Evolutionary conservation across 2,329 filamentous ascomycete species (phyloP), one percentile per base, ranked within the genome.

Genomic region (Saccharata proteae): DNA sequence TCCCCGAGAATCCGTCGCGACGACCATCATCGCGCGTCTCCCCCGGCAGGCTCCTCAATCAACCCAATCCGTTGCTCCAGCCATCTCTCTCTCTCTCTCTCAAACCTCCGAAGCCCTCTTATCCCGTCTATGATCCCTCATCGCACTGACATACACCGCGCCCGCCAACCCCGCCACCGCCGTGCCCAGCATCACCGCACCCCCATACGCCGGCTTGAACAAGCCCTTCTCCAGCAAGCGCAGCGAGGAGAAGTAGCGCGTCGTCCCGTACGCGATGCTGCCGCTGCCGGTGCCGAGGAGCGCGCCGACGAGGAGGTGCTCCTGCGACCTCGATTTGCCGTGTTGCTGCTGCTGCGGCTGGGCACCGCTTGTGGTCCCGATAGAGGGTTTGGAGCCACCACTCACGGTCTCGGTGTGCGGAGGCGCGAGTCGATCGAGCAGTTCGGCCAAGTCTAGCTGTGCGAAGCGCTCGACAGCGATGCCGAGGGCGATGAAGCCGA

Each of bases 401-500:
- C n/a, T n/a, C n/a, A n/a, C n/a, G n/a, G n/a, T n/a, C n/a, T n/a
- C n/a, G n/a, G n/a, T n/a, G n/a, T n/a, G n/a, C n/a, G n/a, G n/a
- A n/a, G n/a, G n/a, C n/a, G n/a, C n/a, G n/a, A n/a, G n/a, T n/a
- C n/a, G n/a, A n/a, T n/a, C n/a, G 39, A 25, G 43, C 37, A 32
- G 46, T 37, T 42, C 49, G 35, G 37, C 43, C 30, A 48, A 45
- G 38, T 66, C 62, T 29, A 68, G 52, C 38, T 62, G 61, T 33
- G 59, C 57, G 32, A 69, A 58, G 17, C 33, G 33, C 28, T 35
- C 33, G 33, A 35, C 20, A n/a, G 65, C 65, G 17, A 68, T 60
- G 13, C 65, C 65, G 1, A 69, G 53, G 2, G 64, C 64, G 21
- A 67, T 57, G 46, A 68, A 68, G 5, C 64, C 65, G 4, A 69